phyloP scores from a whole-genome alignment of 2,329 filamentous ascomycete species.

The Coniochaeta prunicola region DNA sequence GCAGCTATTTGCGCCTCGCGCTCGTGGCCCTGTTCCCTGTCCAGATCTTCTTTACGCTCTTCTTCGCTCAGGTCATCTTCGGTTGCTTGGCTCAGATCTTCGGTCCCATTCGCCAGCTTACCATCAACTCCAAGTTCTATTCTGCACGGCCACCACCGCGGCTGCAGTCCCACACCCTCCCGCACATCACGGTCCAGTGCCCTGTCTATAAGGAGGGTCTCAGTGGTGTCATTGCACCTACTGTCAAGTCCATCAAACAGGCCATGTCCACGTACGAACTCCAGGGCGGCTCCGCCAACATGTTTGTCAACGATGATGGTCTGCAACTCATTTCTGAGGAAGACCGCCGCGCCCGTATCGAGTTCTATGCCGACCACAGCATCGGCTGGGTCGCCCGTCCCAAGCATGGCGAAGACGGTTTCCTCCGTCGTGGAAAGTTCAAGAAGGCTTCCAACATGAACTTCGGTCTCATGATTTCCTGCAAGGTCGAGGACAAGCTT shows the following conservation, averaged over 20 bases:
- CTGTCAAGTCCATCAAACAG: conserved; percentile 69
- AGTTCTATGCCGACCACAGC: conserved; percentile 62
- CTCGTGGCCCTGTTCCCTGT: conserved; percentile 61
- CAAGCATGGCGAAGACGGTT: conserved; percentile 55
- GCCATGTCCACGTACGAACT: conserved; percentile 72
- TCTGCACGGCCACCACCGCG: conserved; percentile 63
- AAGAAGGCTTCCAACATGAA: conserved; percentile 71
- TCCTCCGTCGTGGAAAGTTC: conserved; percentile 57
- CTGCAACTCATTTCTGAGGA: conserved; percentile 60
- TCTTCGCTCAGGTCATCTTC: conserved; percentile 73
- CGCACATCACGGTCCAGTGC: conserved; percentile 76
- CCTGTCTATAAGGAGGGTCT: conserved; percentile 86
- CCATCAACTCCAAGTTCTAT: conserved; percentile 73
- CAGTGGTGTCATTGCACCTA: conserved; percentile 65
- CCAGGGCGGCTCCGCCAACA: conserved; percentile 70
- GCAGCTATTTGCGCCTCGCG: conserved; percentile 53
- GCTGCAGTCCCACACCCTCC: conserved; percentile 49
- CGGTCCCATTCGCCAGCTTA: conserved; percentile 67
- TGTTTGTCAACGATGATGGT: conserved; percentile 71
- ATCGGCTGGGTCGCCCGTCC: conserved; percentile 65
- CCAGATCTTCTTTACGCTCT: conserved; percentile 74
- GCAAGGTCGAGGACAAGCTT: conserved; percentile 65
- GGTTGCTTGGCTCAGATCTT: conserved; percentile 70
- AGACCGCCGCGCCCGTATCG: conserved; percentile 54
- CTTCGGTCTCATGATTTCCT: conserved; percentile 60